Base-by-base conservation (phyloP, 2,329 filamentous ascomycete species). In the Trichoderma cornu-damae region DNA sequence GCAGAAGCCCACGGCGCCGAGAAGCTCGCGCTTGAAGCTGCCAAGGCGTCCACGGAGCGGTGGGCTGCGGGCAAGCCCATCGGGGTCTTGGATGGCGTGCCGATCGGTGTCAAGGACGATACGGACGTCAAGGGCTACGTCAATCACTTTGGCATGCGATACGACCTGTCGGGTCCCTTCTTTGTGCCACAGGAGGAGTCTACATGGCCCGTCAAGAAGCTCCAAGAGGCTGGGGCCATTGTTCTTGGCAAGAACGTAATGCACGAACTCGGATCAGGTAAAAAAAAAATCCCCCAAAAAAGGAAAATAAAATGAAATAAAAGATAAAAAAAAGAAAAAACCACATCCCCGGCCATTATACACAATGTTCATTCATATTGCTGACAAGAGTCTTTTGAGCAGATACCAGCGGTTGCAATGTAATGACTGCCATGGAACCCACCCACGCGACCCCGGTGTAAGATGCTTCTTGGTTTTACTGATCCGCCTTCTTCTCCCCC, bases 391-490 rank as follows among this genome's bases (percentile, higher is more conserved):
- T n/a, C n/a, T n/a, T 12, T 1, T 35, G 6, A 7, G 16, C 42
- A 77, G 88, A 94, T 66, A 90, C 88, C 0, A 91, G 82, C n/a
- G 91, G 91, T 62, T 90, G 90, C 69, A 96, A 96, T 66, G 76
- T 78, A 62, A 18, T 43, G 9, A 32, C 20, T n/a, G 16, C 32
- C 40, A 24, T 26, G 40, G n/a, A n/a, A n/a, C n/a, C n/a, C n/a
- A n/a, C n/a, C n/a, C n/a, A 16, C 24, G 22, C 40, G 14, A 12
- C 6, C 38, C 12, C 18, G 3, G 20, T 26, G 12, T 40, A 20
- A 12, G 14, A 34, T 11, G 4, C 32, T 26, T 2, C 6, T n/a
- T n/a, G n/a, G 5, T 4, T 18, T n/a, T 20, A n/a, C 38, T 51
- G 46, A 44, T 22, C 8, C 14, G 16, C 12, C n/a, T n/a, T n/a